Conservation (phyloP, 2,329 filamentous ascomycete species). For the Phoma sp. region DNA sequence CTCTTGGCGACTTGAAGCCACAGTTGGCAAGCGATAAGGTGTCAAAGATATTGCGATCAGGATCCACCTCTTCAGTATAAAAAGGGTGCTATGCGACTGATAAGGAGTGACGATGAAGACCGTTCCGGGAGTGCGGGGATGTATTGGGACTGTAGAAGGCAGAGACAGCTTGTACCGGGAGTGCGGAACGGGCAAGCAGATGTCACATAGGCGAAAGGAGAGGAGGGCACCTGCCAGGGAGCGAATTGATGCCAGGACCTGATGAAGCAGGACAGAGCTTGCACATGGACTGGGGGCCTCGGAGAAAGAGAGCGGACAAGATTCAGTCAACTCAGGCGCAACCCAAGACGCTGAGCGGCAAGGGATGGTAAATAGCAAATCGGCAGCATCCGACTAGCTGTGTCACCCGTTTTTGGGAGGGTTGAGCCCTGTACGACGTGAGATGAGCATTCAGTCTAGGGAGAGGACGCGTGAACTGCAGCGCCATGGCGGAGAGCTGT, state of each 20-base stretch:
- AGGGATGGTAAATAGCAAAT: conserved; percentile 38
- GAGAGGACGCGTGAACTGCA: conserved; percentile 31
- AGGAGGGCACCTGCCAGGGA: conserved; percentile 28
- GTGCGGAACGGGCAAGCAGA: conserved; percentile 30
- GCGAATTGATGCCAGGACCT: conserved; percentile 27
- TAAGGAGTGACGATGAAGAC: conserved; percentile 19
- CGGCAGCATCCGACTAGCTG: conserved; percentile 29
- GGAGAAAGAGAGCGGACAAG: conserved; percentile 28
- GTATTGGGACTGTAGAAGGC: conserved; percentile 21
- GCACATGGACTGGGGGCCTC: conserved; percentile 27
- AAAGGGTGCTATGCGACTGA: no score
- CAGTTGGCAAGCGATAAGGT: conserved; percentile 11
- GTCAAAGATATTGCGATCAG: conserved; percentile 27
- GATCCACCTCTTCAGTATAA: conserved; percentile 21
- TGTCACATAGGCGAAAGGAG: conserved; percentile 39
- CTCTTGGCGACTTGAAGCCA: conserved; percentile 5
- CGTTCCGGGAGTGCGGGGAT: conserved; percentile 22
- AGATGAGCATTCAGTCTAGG: conserved; percentile 33
- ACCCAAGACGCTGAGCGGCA: conserved; percentile 30
- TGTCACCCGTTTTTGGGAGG: conserved; percentile 29
- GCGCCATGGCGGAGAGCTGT: conserved; percentile 32
- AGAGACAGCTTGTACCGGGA: conserved; percentile 29
- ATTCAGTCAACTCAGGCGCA: conserved; percentile 34
- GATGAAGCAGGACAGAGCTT: conserved; percentile 28
- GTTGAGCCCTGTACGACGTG: conserved; percentile 35